phyloP scores from a whole-genome alignment of 2,329 filamentous ascomycete species.

The Colletotrichum sp. region DNA sequence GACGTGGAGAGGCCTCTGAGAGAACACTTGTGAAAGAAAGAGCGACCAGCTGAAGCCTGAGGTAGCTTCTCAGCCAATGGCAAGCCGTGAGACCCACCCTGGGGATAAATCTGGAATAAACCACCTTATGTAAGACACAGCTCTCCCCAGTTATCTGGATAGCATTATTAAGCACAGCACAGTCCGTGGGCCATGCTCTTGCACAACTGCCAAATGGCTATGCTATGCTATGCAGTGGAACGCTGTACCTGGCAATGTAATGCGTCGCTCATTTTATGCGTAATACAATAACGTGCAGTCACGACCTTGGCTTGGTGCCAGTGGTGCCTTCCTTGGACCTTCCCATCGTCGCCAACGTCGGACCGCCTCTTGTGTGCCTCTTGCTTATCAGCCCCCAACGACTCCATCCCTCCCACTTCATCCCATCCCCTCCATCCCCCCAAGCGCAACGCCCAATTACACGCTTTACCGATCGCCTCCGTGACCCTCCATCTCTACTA shows the following conservation, averaged over 20 bases:
- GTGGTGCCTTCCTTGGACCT: not conserved
- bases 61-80: not conserved
- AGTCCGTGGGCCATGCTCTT: not conserved
- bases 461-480: not conserved
- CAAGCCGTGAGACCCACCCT: not conserved
- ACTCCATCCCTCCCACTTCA: constrained; percentile 9
- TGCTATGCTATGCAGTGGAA: not conserved
- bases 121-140: constrained; percentile 4
- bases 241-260: not conserved
- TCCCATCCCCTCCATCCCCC: not conserved
- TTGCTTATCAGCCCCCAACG: constrained; percentile 5
- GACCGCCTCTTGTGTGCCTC: not conserved
- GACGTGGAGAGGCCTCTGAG: not conserved
- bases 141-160: not conserved
- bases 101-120: not conserved
- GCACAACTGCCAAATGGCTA: not conserved
- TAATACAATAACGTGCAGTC: not conserved
- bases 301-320: not conserved
- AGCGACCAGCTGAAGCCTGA: not conserved
- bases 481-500: not conserved
- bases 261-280: constrained; percentile 7
- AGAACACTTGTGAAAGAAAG: not conserved
- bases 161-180: not conserved
- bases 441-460: not conserved
- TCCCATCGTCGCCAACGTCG: not conserved